phyloP scores from a whole-genome alignment of 148 eudicot genomes.

The Rhododendron williamsianum region DNA sequence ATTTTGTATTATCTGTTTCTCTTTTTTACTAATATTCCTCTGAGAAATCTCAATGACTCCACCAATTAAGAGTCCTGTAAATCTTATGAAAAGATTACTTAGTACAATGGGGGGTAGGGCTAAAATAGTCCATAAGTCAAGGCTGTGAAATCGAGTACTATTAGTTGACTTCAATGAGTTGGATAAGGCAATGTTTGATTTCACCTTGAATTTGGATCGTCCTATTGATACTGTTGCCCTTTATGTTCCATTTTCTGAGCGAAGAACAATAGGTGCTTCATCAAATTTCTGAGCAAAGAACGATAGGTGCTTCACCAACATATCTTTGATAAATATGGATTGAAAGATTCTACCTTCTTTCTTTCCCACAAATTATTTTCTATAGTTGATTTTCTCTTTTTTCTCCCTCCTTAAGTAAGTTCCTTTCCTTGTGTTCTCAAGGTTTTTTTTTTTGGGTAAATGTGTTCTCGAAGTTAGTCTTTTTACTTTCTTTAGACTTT shows the following conservation, averaged over 20 bases:
- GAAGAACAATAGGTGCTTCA: background rate
- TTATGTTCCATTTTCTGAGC: background rate
- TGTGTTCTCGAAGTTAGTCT: background rate
- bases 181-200: background rate
- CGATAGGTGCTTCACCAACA: background rate
- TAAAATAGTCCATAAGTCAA: background rate
- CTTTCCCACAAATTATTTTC: background rate
- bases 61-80: background rate
- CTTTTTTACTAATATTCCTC: background rate
- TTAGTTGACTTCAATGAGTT: background rate
- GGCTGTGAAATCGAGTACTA: background rate
- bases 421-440: background rate
- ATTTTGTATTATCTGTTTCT: background rate
- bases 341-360: background rate
- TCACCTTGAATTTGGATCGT: background rate
- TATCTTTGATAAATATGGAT: background rate
- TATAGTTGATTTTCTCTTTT: background rate
- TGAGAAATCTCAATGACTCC: background rate
- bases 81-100: background rate
- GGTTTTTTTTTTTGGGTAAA: no score
- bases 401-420: background rate
- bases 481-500: background rate
- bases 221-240: background rate
- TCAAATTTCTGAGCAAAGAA: background rate
- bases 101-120: background rate